These are phyloP conservation scores for Saccharomyces pastorianus DNA, from an alignment of 1,139 yeast genomes.

Conservation along the genomic window DNA sequence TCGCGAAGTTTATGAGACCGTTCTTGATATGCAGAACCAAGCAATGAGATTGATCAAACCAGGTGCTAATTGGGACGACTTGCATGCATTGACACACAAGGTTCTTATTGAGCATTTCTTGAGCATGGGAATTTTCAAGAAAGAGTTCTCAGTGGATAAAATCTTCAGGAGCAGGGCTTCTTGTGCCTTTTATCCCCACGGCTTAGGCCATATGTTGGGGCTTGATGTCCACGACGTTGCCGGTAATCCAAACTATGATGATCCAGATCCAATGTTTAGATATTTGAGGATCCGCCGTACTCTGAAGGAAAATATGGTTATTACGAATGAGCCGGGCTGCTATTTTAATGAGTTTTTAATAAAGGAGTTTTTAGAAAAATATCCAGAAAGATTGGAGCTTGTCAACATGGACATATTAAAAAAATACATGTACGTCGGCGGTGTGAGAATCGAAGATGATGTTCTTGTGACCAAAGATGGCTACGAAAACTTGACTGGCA, in stretches of 20 bases:
- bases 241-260: slow-evolving; percentile 77
- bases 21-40: slow-evolving; percentile 68
- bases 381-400: slow-evolving; percentile 49
- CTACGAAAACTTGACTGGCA: slow-evolving; percentile 67
- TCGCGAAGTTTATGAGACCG: slow-evolving; percentile 72
- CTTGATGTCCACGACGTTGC: slow-evolving; percentile 96
- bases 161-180: slow-evolving; percentile 63
- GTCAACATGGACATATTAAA: slow-evolving; percentile 61
- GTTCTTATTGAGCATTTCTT: slow-evolving; percentile 66
- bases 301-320: slow-evolving; percentile 69
- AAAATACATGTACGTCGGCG: slow-evolving; percentile 82
- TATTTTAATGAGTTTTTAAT: slow-evolving; percentile 81
- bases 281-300: slow-evolving; percentile 75
- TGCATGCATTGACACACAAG: slow-evolving; percentile 72
- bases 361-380: slow-evolving; percentile 48
- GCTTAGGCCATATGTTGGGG: slow-evolving; percentile 87
- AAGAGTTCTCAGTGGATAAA: slow-evolving; percentile 53
- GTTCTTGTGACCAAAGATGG: slow-evolving; percentile 71
- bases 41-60: slow-evolving; percentile 69
- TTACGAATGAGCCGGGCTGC: slow-evolving; percentile 93
- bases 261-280: slow-evolving; percentile 63
- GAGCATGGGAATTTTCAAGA: slow-evolving; percentile 66
- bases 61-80: slow-evolving; percentile 83
- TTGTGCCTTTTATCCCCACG: slow-evolving; percentile 86
- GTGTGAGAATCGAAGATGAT: slow-evolving; percentile 94